Conservation (phyloP, 1,284 basidiomycete species). For the Coniferiporia sulphurascens region DNA sequence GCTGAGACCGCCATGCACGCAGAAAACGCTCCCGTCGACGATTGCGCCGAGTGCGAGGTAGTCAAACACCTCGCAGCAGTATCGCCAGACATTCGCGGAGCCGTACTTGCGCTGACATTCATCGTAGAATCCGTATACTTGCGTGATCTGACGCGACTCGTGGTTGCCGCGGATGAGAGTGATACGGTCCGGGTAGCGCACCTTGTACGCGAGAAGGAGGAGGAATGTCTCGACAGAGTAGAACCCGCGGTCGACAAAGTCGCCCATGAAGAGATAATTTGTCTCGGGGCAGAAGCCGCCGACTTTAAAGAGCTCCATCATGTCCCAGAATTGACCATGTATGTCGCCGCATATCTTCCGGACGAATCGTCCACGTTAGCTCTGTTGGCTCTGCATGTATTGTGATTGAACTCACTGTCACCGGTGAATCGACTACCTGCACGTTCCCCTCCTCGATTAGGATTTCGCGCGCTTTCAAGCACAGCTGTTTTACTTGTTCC, state of each 20-base stretch:
- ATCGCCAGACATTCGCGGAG: conserved; percentile 92
- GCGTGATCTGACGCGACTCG: conserved; percentile 97
- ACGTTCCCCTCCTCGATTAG: conserved; percentile 97
- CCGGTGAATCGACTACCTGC: conserved; percentile 93
- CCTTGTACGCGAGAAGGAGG: conserved; percentile 91
- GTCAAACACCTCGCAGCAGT: conserved; percentile 98
- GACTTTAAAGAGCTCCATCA: conserved; percentile 95
- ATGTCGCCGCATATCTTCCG: conserved; percentile 92
- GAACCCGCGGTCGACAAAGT: conserved; percentile 96
- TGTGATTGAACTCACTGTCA: conserved; percentile 63
- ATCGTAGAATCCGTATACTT: conserved; percentile 99
- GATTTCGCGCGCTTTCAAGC: conserved; percentile 93
- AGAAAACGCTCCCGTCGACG: conserved; percentile 92
- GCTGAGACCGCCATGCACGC: conserved; percentile 90
- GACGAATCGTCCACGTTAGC: conserved; percentile 5
- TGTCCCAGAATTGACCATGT: conserved; percentile 97
- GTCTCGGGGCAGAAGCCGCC: conserved; percentile 95
- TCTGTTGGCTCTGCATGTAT: background rate
- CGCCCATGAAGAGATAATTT: conserved; percentile 98
- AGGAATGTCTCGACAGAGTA: conserved; percentile 98
- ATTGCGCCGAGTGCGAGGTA: conserved; percentile 93
- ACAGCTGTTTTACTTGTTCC: conserved; percentile 88
- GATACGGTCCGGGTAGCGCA: conserved; percentile 96
- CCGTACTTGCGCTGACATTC: conserved; percentile 98
- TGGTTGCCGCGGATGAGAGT: conserved; percentile 98